Conservation (phyloP, 2,329 filamentous ascomycete genomes). For the Aspergillus fumigatiaffinis region DNA sequence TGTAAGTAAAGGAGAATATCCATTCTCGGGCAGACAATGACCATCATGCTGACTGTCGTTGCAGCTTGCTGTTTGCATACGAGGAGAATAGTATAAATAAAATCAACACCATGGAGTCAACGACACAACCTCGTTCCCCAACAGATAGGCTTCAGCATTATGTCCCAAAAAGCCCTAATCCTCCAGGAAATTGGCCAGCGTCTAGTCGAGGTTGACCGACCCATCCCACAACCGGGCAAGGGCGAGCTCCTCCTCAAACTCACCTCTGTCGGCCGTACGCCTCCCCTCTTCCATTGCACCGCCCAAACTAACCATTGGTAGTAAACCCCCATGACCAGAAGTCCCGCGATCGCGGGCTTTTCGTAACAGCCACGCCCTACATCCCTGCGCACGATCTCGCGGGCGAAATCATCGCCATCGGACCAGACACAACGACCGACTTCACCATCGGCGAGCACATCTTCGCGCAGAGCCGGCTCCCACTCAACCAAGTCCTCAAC, state of each 20-base stretch:
- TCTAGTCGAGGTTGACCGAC: conserved; percentile 6
- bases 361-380: conserved; percentile 28
- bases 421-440: conserved; percentile 16
- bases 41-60: background rate
- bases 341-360: conserved; percentile 32
- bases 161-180: conserved; percentile 22
- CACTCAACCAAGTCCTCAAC: conserved; percentile 1
- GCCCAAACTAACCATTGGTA: background rate
- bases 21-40: background rate
- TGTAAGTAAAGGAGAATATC: background rate
- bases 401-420: conserved; percentile 29
- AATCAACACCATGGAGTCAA: background rate
- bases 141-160: background rate
- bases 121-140: background rate
- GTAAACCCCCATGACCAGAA: conserved; percentile 36
- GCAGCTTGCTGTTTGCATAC: background rate
- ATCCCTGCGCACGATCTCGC: conserved; percentile 35
- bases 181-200: conserved; percentile 23
- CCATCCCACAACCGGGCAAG: conserved; percentile 27
- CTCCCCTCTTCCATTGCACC: background rate
- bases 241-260: conserved; percentile 38
- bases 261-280: conserved; percentile 17
- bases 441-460: conserved; percentile 30
- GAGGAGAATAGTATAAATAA: background rate
- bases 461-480: conserved; percentile 21